A percentile compares a stretch with the other conserved stretches of the same genome.
These are phyloP conservation scores for Salvia splendens DNA, from an alignment of 257 asterid genomes.

Conservation along the genomic window DNA sequence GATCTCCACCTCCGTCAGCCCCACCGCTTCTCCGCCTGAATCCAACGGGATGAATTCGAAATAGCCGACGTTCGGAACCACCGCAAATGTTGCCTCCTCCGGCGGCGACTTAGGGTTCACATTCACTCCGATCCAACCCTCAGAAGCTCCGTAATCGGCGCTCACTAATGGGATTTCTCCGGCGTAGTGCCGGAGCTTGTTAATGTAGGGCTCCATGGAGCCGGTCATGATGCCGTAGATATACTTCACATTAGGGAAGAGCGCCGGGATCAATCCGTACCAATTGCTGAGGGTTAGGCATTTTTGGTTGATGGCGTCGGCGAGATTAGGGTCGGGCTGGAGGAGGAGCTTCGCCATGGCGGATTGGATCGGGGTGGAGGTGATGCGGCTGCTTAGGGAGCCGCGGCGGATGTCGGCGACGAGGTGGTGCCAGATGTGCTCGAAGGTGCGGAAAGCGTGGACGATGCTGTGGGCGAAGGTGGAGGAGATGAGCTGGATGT, in stretches of 20 bases:
- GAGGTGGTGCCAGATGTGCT: constrained; percentile 66
- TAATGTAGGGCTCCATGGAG: constrained; percentile 78
- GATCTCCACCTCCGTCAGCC: constrained; percentile 68
- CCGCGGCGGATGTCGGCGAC: constrained; percentile 58
- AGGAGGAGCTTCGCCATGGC: constrained; percentile 60
- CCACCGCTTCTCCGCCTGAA: constrained; percentile 33
- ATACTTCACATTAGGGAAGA: constrained; percentile 69
- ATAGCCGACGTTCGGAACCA: constrained; percentile 70
- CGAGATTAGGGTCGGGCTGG: constrained; percentile 60
- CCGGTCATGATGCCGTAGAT: constrained; percentile 89
- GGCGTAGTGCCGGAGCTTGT: constrained; percentile 70
- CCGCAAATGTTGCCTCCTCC: constrained; percentile 59
- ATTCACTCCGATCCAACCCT: constrained; percentile 88
- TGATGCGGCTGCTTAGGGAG: constrained; percentile 40
- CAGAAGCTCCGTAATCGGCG: constrained; percentile 89
- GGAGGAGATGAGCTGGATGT: constrained; percentile 69
- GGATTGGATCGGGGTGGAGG: constrained; percentile 50
- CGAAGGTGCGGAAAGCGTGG: constrained; percentile 72
- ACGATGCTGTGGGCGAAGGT: constrained; percentile 83
- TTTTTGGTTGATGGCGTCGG: constrained; percentile 41
- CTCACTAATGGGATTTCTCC: constrained; percentile 69
- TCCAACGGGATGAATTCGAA: constrained; percentile 68
- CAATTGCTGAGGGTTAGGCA: constrained; percentile 60
- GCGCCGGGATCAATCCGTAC: constrained; percentile 67
- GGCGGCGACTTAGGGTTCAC: constrained; percentile 67